Conservation (phyloP, 441 rosid genomes). For the Populus hybrid region DNA sequence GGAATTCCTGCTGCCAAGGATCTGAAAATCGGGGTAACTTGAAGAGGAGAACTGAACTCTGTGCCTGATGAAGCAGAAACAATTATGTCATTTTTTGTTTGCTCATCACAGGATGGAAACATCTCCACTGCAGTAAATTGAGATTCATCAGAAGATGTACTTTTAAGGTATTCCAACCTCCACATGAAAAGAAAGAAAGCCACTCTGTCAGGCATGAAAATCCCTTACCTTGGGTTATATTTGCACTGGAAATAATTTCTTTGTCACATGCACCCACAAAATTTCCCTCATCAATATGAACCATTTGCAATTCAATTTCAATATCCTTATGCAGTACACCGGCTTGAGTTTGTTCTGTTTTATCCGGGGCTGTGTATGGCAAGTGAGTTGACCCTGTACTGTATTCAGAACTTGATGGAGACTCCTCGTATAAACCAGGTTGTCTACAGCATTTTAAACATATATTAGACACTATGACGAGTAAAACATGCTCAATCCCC, state of each 20-base stretch:
- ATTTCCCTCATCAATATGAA: conserved; percentile 25
- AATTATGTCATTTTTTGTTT: conserved; percentile 36
- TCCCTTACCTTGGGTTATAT: conserved; percentile 44
- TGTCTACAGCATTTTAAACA: conserved; percentile 48
- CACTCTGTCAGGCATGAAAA: conserved; percentile 3
- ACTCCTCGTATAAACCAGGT: conserved; percentile 72
- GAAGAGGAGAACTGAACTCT: conserved; percentile 80
- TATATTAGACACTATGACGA: conserved; percentile 15
- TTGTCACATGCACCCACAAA: conserved; percentile 35
- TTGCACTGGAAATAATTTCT: conserved; percentile 35
- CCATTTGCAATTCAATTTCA: conserved; percentile 25
- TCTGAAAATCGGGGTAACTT: conserved; percentile 90
- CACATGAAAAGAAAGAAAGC: conserved; percentile 7
- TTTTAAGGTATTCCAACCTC: conserved; percentile 5
- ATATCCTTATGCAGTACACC: conserved; percentile 37
- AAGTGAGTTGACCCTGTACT: conserved; percentile 79
- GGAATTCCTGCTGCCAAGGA: conserved; percentile 97
- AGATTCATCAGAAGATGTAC: conserved; percentile 18
- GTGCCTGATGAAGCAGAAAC: conserved; percentile 46
- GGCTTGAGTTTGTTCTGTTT: conserved; percentile 39
- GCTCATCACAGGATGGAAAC: conserved; percentile 40
- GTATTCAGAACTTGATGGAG: conserved; percentile 87
- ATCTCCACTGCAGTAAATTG: conserved; percentile 35
- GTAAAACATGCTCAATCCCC: background rate
- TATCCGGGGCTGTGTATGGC: conserved; percentile 39